These are phyloP conservation scores for Alternaria sp. DNA, from an alignment of 2,329 filamentous ascomycete genomes.

Conservation along the genomic window DNA sequence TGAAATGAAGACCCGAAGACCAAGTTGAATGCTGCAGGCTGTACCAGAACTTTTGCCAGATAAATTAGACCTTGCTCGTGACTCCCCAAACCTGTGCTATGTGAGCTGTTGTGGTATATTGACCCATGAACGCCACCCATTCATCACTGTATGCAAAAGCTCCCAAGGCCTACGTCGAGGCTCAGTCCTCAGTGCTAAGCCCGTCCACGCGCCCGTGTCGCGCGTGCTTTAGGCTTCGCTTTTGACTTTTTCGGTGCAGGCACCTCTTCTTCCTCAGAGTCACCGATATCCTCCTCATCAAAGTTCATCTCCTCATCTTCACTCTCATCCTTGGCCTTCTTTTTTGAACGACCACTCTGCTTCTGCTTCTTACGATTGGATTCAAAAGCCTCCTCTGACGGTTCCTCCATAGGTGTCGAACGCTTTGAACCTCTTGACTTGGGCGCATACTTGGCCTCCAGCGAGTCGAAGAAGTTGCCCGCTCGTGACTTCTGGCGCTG, in stretches of 20 bases:
- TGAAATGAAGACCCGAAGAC: neutral
- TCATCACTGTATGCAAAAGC: neutral
- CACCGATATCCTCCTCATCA: constrained; percentile 39
- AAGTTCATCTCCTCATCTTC: constrained; percentile 35
- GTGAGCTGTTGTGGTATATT: constrained; percentile 13
- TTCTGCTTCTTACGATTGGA: constrained; percentile 47
- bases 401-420: constrained; percentile 59
- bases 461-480: constrained; percentile 47
- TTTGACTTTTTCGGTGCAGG: constrained; percentile 33
- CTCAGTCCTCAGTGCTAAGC: constrained; percentile 22
- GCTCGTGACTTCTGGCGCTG: constrained; percentile 47
- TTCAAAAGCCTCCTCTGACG: constrained; percentile 69
- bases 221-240: constrained; percentile 25
- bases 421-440: constrained; percentile 58
- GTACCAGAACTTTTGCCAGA: neutral
- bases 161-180: neutral
- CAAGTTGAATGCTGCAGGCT: neutral
- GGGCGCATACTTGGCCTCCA: constrained; percentile 49
- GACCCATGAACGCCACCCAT: constrained; percentile 14
- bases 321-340: constrained; percentile 32
- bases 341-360: constrained; percentile 26
- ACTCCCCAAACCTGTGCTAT: constrained; percentile 13
- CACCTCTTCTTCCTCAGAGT: constrained; percentile 36
- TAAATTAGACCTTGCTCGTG: neutral
- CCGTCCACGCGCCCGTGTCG: constrained; percentile 29